Conservation (phyloP, 768 basidiomycete genomes). For the Calocera viscosa region DNA sequence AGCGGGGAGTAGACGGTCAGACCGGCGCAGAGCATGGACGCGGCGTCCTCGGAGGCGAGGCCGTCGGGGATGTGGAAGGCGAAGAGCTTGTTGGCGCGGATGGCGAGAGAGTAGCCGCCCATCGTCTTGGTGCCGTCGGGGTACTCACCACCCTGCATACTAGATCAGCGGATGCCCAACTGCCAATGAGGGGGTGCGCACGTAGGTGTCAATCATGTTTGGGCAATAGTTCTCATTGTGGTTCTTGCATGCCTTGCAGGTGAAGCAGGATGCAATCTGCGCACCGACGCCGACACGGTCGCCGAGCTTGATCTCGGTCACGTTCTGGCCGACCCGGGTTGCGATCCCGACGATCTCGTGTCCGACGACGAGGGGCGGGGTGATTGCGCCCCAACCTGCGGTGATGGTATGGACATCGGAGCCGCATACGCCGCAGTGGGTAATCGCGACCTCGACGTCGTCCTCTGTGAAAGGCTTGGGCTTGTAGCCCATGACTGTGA, state of each 20-base stretch:
- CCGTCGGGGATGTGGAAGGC: conserved; percentile 30
- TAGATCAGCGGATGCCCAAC: not conserved
- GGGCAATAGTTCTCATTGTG: conserved; percentile 8
- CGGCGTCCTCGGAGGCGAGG: conserved; percentile 29
- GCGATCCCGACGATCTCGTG: conserved; percentile 24
- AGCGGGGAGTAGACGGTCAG: conserved; percentile 31
- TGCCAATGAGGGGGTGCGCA: conserved; percentile 22
- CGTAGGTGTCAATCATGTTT: conserved; percentile 1
- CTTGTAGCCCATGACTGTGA: conserved; percentile 9
- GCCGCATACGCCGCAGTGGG: conserved; percentile 10
- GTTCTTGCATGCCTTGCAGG: conserved; percentile 7
- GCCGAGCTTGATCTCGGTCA: conserved; percentile 29
- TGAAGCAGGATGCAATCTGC: conserved; percentile 25
- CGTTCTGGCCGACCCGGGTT: conserved; percentile 25
- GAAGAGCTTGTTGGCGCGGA: conserved; percentile 31
- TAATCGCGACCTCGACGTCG: conserved; percentile 9
- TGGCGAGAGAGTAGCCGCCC: conserved; percentile 28
- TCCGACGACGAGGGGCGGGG: conserved; percentile 1
- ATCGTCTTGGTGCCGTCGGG: conserved; percentile 5
- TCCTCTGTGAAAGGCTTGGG: conserved; percentile 4
- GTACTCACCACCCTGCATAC: not conserved
- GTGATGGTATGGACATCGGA: conserved; percentile 8
- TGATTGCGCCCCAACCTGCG: not conserved
- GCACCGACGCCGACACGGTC: conserved; percentile 30
- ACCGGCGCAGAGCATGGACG: conserved; percentile 33